Evolutionary conservation across 2,329 filamentous ascomycete genomes (phyloP).

Genomic region (Parafenestella ontariensis): DNA sequence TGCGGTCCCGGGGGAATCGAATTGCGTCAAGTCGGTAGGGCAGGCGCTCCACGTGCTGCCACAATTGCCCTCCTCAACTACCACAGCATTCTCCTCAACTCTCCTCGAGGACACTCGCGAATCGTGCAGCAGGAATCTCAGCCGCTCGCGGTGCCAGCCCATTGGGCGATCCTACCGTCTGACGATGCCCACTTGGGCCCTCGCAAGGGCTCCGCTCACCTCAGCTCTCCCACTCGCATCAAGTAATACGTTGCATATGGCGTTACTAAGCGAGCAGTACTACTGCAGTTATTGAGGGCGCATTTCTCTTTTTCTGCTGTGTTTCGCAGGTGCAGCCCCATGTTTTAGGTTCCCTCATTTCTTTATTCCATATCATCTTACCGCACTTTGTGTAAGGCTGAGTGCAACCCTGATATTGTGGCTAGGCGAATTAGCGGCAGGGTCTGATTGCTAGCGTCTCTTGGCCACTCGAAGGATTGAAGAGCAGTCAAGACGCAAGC

Average conservation of each 20-base stretch:
- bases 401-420: background rate
- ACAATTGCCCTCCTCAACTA: background rate
- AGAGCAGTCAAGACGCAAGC: background rate
- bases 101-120: conserved; percentile 3
- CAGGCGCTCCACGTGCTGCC: conserved; percentile 10
- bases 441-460: background rate
- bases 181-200: conserved; percentile 8
- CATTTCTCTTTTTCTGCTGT: background rate
- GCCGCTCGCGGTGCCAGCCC: background rate
- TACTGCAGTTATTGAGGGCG: background rate
- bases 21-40: background rate
- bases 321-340: background rate
- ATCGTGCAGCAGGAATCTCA: background rate
- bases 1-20: background rate
- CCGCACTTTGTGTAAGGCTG: background rate
- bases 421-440: background rate
- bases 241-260: conserved; percentile 9
- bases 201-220: conserved; percentile 10
- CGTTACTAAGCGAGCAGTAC: conserved; percentile 8
- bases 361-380: conserved; percentile 1
- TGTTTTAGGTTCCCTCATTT: background rate
- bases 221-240: conserved; percentile 13
- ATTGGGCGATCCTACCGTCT: conserved; percentile 3
- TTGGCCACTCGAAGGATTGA: background rate
- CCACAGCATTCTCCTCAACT: background rate